Conservation (phyloP, 768 basidiomycete species). For the Termitomyces sp. region DNA sequence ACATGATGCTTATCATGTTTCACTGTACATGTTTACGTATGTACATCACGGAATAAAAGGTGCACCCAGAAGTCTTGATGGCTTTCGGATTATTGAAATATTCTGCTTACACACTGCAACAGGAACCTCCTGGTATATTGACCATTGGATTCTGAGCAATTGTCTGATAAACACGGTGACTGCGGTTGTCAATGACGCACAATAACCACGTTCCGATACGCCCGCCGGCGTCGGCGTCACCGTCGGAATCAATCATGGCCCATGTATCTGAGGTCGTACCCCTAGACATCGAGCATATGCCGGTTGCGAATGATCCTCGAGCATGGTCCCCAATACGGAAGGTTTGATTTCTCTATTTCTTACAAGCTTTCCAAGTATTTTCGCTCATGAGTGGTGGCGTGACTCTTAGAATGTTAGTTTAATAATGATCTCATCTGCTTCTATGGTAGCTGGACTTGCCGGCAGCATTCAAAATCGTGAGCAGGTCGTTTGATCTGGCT, state of each 20-base stretch:
- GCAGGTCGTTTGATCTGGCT: conserved; percentile 8
- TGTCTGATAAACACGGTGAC: not conserved
- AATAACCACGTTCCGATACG: conserved; percentile 1
- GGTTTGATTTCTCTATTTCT: conserved; percentile 22
- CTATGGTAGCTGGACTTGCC: conserved; percentile 54
- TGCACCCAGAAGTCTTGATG: not conserved
- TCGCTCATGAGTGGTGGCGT: not conserved
- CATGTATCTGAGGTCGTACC: not conserved
- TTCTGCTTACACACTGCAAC: not conserved
- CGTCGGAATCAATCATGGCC: not conserved
- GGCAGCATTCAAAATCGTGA: conserved; percentile 63
- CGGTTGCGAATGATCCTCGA: conserved; percentile 58
- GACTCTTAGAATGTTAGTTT: conserved; percentile 35
- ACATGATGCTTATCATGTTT: conserved; percentile 2
- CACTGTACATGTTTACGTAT: not conserved
- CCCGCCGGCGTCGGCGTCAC: not conserved
- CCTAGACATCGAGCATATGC: conserved; percentile 46
- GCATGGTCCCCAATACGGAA: conserved; percentile 52
- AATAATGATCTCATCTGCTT: conserved; percentile 41
- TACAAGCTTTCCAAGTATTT: not conserved
- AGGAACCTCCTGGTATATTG: conserved; percentile 2
- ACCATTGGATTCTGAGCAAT: not conserved
- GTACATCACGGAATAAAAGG: not conserved
- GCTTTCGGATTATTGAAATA: not conserved
- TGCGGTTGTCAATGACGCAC: not conserved